Percentiles rank a stretch among this genome's conserved stretches.
Evolutionary conservation across 495 filamentous ascomycete species (phyloP).

Genomic region (Penicillium waksmanii): DNA sequence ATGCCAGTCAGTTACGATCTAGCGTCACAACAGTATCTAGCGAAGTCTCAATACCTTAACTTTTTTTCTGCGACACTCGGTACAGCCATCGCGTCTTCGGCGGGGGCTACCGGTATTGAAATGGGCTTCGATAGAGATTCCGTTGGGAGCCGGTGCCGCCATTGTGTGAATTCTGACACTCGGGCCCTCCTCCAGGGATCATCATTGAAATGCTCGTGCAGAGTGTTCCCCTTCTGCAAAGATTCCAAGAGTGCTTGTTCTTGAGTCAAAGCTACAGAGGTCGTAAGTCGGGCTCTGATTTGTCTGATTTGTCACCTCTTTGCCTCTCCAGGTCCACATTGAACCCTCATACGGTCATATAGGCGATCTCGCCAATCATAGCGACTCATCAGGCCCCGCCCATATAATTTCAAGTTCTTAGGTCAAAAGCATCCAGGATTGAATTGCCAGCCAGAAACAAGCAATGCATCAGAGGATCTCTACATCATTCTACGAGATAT

Average conservation of each 20-base stretch:
- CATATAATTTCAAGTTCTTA: too few species aligned
- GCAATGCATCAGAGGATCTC: too few species aligned
- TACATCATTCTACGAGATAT: too few species aligned
- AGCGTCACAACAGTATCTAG: not conserved
- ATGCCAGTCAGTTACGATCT: not conserved
- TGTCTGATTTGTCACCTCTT: constrained; percentile 7
- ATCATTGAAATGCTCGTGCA: not conserved
- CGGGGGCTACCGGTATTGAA: not conserved
- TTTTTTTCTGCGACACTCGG: constrained; percentile 40
- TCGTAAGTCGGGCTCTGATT: not conserved
- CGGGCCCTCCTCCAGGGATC: not conserved
- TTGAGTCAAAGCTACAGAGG: too few species aligned
- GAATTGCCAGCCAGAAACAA: too few species aligned
- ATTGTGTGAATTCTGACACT: not conserved
- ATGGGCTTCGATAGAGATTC: not conserved
- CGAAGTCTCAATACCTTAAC: constrained; percentile 26
- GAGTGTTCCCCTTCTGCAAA: not conserved
- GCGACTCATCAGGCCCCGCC: not conserved
- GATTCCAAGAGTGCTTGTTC: not conserved
- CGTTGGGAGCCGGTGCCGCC: not conserved
- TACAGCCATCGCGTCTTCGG: constrained; percentile 38
- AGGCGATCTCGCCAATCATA: constrained; percentile 15
- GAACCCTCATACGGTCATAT: constrained; percentile 2
- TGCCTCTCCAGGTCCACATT: constrained; percentile 4
- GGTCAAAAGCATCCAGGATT: too few species aligned